Evolutionary conservation across 116 monocot species (phyloP).

Genomic region (Cymodocea nodosa): DNA sequence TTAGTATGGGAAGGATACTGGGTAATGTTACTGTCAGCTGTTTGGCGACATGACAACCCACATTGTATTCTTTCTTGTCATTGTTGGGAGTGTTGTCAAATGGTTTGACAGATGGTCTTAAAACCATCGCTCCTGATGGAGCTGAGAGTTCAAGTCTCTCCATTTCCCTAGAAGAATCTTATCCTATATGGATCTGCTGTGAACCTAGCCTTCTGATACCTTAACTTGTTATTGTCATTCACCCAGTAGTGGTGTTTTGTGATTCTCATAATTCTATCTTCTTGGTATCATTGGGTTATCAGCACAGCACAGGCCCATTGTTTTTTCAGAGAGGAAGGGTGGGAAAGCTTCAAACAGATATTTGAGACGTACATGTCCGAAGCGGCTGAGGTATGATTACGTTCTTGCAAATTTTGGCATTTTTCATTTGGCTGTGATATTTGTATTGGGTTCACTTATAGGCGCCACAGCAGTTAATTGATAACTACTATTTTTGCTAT

Average conservation of each 20-base stretch:
- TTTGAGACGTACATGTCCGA: slow-evolving; percentile 78
- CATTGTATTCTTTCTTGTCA: slow-evolving; percentile 36
- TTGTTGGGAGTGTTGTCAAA: slow-evolving; percentile 88
- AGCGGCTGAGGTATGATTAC: slow-evolving; percentile 33
- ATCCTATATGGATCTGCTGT: background rate
- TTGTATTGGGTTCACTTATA: too few relatives aligned
- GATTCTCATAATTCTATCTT: background rate
- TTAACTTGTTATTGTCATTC: background rate
- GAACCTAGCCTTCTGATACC: background rate
- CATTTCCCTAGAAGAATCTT: slow-evolving; percentile 57
- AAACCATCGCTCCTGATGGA: slow-evolving; percentile 63
- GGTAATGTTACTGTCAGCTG: slow-evolving; percentile 97
- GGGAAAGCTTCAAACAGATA: slow-evolving; percentile 61
- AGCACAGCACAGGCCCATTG: slow-evolving; percentile 77
- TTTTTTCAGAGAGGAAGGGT: slow-evolving; percentile 82
- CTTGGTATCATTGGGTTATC: slow-evolving; percentile 12
- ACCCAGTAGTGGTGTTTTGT: background rate
- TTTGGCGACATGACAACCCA: slow-evolving; percentile 80
- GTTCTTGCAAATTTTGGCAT: too few relatives aligned
- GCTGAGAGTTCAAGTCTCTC: slow-evolving; percentile 99
- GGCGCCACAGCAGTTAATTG: too few relatives aligned
- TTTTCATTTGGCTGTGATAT: too few relatives aligned
- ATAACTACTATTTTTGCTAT: too few relatives aligned
- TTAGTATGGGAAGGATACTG: slow-evolving; percentile 29
- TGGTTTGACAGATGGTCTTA: slow-evolving; percentile 87